Evolutionary conservation across 345 rosid species (phyloP).

Genomic region (Salix exigua): DNA sequence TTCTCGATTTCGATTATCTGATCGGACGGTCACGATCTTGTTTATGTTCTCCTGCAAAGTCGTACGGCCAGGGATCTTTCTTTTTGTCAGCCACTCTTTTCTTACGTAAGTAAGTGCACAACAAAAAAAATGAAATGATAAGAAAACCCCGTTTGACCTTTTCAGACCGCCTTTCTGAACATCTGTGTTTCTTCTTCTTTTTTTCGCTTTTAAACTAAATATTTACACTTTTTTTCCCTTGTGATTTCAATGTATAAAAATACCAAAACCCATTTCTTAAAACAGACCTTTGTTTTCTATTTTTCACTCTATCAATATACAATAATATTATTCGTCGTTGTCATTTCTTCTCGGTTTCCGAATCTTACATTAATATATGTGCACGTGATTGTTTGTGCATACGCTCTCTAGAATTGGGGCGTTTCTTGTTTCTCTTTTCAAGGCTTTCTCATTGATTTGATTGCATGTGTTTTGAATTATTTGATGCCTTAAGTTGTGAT

Average conservation of each 20-base stretch:
- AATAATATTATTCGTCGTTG: background rate
- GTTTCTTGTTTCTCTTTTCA: background rate
- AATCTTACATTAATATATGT: background rate
- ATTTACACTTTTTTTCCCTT: background rate
- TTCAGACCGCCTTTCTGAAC: conserved; percentile 13
- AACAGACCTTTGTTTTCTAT: background rate
- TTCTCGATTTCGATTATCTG: background rate
- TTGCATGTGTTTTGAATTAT: conserved; percentile 20
- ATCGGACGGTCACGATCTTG: conserved; percentile 44
- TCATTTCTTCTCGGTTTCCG: background rate
- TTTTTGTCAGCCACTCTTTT: conserved; percentile 15
- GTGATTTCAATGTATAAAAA: background rate
- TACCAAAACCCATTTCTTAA: background rate
- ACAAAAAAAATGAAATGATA: background rate
- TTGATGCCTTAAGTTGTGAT: background rate
- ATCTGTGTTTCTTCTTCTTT: background rate
- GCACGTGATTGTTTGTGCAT: background rate
- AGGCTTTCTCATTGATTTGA: background rate
- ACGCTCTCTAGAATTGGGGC: background rate
- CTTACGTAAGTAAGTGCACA: conserved; percentile 31
- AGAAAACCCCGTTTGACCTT: conserved; percentile 10
- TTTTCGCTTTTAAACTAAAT: background rate
- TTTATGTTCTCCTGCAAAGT: conserved; percentile 17
- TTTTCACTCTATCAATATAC: background rate
- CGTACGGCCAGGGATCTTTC: conserved; percentile 36